Evolutionary conservation across 176 grass and related monocot genomes (phyloP).

Genomic region (Aegilops speltoides): DNA sequence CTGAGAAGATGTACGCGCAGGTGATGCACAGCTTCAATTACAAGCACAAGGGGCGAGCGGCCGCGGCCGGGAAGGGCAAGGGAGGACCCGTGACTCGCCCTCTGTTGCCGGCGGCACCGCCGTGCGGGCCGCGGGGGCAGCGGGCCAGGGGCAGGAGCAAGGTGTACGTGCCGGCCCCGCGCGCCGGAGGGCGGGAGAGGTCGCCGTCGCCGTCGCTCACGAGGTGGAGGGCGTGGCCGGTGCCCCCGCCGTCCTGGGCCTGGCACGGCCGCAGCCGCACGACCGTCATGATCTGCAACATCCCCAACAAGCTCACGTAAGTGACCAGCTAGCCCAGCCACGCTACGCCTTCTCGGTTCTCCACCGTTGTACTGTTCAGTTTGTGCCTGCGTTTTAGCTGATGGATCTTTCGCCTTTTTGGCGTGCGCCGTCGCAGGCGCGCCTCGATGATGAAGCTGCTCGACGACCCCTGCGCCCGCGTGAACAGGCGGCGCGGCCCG

Average conservation of each 20-base stretch:
- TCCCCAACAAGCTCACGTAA: constrained; percentile 48
- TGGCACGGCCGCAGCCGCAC: background rate
- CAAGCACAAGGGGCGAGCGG: no score
- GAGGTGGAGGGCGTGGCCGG: background rate
- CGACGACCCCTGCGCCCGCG: constrained; percentile 55
- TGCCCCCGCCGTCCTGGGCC: background rate
- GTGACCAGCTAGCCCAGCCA: background rate
- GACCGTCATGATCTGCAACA: constrained; percentile 75
- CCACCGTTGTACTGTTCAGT: background rate
- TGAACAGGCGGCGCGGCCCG: constrained; percentile 18
- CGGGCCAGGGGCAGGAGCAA: background rate
- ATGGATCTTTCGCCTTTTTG: background rate
- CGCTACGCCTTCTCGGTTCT: background rate
- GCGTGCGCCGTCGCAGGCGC: constrained; percentile 20
- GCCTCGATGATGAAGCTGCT: constrained; percentile 40
- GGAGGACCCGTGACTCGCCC: background rate
- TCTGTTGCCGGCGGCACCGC: background rate
- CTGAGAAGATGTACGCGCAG: background rate
- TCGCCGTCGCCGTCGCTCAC: constrained; percentile 16
- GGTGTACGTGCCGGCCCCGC: background rate
- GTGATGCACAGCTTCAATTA: background rate
- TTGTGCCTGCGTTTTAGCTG: background rate
- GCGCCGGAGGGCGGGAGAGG: background rate
- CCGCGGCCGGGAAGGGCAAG: background rate
- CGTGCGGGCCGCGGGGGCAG: background rate